Base-by-base conservation (phyloP, 202 grass and related monocot species). In the Eragrostis tef region DNA sequence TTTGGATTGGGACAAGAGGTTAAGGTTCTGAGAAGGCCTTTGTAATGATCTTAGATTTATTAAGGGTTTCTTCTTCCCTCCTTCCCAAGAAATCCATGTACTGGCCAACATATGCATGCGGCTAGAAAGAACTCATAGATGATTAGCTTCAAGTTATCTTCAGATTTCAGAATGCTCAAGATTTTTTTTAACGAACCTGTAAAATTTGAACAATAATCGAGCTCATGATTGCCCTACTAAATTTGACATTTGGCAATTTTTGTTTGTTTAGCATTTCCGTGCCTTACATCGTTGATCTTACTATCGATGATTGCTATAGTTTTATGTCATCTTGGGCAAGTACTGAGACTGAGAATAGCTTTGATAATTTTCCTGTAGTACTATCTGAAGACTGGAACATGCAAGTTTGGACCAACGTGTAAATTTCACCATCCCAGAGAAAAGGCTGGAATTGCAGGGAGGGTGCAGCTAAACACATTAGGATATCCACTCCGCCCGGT, bases 391-490 rank as follows among this genome's bases (percentile, higher is more conserved):
- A 96, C 93, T 0, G 97, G 93, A 81, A 96, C 91, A 75, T 99
- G 97, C 89, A 99, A 99, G 83, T 99, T 96, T 90, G 97, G 97
- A 49, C 88, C 93, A 70, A 99, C 97, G 63, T 99, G 97, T 84
- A 99, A 99, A 88, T 99, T 99, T 73, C 80, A 99, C 66, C 97
- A 99, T 75, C 97, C 97, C 15, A 96, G 84, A 90, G 97, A 99
- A 64, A 96, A 96, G 86, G 97, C 93, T 88, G 95, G 95, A 78
- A 95, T 98, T 50, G 82, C 64, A 27, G 91, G 93, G 46, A 90
- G 79, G 75, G 89, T 86, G 60, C 90, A 88, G 75, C 85, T 99
- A 79, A 99, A 96, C 83, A 67, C 85, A 85, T 87, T 96, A 86
- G 97, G 97, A 90, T 96, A 93, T 67, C 97, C 97, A 81, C 79